A percentile compares a stretch with the other conserved stretches of the same genome.
These are phyloP conservation scores for Candida fluviatilis DNA, from an alignment of 805 yeast species.

Conservation along the genomic window DNA sequence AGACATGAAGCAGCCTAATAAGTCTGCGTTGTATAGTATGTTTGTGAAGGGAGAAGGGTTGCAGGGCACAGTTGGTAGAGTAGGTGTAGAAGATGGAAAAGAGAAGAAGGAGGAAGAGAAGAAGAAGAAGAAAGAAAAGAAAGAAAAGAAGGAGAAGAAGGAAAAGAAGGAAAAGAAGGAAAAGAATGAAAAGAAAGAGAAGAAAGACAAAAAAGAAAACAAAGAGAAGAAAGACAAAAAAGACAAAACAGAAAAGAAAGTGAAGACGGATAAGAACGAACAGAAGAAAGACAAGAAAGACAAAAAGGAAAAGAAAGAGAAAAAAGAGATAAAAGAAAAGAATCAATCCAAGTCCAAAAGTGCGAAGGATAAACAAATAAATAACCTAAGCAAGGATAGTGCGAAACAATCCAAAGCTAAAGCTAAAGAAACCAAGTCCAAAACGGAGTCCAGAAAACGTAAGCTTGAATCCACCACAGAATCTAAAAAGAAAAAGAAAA, in stretches of 20 bases:
- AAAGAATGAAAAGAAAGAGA: slow-evolving; percentile 19
- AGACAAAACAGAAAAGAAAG: slow-evolving; percentile 16
- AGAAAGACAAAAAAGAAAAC: slow-evolving; percentile 16
- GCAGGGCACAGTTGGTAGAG: slow-evolving; percentile 63
- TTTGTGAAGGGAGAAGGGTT: slow-evolving; percentile 86
- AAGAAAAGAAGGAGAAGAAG: slow-evolving; percentile 23
- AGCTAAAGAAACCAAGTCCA: not conserved
- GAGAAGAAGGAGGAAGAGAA: slow-evolving; percentile 13
- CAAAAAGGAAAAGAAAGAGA: slow-evolving; percentile 10
- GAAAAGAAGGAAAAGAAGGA: slow-evolving; percentile 19
- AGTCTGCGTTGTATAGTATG: slow-evolving; percentile 76
- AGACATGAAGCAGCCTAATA: slow-evolving; percentile 41
- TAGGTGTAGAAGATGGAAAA: slow-evolving; percentile 10
- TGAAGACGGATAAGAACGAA: slow-evolving; percentile 15
- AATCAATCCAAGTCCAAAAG: slow-evolving; percentile 3
- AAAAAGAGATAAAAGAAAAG: slow-evolving; percentile 11
- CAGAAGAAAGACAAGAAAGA: slow-evolving; percentile 16
- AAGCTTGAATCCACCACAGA: not conserved
- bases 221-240: slow-evolving; percentile 18
- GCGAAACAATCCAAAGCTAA: not conserved
- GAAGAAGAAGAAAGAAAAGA: slow-evolving; percentile 16
- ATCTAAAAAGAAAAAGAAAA: slow-evolving; percentile 1
- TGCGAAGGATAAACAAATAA: not conserved
- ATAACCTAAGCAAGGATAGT: too few species aligned
- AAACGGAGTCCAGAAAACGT: not conserved